Evolutionary conservation across 2,329 filamentous ascomycete genomes (phyloP).

Genomic region (Pseudogymnoascus sp.): DNA sequence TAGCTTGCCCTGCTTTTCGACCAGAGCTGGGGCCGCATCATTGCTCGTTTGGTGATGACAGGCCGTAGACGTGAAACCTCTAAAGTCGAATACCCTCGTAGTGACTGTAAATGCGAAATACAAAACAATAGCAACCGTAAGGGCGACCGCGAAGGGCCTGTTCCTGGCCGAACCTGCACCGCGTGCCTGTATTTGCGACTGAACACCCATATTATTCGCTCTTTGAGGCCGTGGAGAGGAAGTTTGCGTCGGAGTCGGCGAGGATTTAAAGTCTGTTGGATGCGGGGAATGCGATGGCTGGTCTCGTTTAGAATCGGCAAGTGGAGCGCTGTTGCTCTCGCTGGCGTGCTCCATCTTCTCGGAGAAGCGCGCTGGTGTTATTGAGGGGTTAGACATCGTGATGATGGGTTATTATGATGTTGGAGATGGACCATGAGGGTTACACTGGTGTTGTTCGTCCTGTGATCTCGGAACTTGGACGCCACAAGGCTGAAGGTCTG

Average conservation of each 20-base stretch:
- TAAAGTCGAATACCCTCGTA: conserved; percentile 2
- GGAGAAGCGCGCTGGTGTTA: neutral
- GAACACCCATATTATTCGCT: neutral
- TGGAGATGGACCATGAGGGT: neutral
- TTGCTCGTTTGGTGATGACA: neutral
- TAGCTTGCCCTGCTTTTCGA: conserved; percentile 22
- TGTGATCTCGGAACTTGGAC: neutral
- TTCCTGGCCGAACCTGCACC: neutral
- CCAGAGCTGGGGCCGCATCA: neutral
- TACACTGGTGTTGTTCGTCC: neutral
- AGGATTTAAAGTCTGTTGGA: neutral
- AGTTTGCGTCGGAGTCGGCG: neutral
- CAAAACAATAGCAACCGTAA: neutral
- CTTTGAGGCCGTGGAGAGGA: neutral
- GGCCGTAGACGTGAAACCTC: neutral
- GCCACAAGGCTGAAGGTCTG: neutral
- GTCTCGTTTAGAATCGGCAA: conserved; percentile 7
- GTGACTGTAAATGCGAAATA: conserved; percentile 2
- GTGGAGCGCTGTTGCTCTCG: neutral
- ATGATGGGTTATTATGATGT: neutral
- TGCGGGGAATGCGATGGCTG: neutral
- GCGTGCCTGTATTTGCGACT: neutral
- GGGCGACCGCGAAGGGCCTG: neutral
- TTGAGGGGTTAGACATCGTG: neutral
- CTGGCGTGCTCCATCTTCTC: neutral